Evolutionary conservation across 1,284 basidiomycete species (phyloP), one percentile per base, ranked within the genome.

Genomic region (Heterobasidion occidentale): DNA sequence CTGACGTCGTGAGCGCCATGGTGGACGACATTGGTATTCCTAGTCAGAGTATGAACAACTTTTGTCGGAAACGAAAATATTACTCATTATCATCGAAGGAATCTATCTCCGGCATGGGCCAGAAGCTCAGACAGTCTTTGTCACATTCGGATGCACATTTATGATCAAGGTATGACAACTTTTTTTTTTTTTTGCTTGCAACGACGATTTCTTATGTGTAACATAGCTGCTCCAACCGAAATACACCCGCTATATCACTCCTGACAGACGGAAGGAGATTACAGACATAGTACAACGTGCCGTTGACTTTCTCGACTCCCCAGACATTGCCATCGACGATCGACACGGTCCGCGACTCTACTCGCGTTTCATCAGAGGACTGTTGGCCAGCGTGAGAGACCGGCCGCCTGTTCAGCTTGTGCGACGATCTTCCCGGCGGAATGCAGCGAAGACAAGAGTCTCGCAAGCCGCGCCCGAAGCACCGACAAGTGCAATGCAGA

Each of bases 131-230:
- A 87, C 85, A 59, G 83, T 94, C 20, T 91, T 92, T 63, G 80
- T 88, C n/a, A 88, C 88, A 0, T 94, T 93, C 61, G 90, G 90
- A 6, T 84, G 86, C 17, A 84, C 88, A 1, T 91, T 91, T 71
- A 72, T 91, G 12, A 79, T 91, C 59, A 90, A 90, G 75, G 87
- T 85, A 63, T 71, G 61, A 20, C n/a, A 14, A 8, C 12, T 9
- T 17, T n/a, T 42, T 20, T 42, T 53, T 51, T 50, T 3, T 19
- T 8, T 11, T 33, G 7, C 14, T 20, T 19, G 36, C 19, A 5
- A 36, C 56, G 8, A 58, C 50, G 12, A 5, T 46, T 36, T 20
- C 9, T 50, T 11, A 20, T 33, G 46, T 9, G 52, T 34, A 9
- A 2, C 20, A 27, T 58, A 89, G 84, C 74, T 90, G 14, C 72